A percentile compares a stretch with the other conserved stretches of the same genome.
Evolutionary conservation across 2,329 filamentous ascomycete species (phyloP).

Genomic region (Drechslerella dactyloides): DNA sequence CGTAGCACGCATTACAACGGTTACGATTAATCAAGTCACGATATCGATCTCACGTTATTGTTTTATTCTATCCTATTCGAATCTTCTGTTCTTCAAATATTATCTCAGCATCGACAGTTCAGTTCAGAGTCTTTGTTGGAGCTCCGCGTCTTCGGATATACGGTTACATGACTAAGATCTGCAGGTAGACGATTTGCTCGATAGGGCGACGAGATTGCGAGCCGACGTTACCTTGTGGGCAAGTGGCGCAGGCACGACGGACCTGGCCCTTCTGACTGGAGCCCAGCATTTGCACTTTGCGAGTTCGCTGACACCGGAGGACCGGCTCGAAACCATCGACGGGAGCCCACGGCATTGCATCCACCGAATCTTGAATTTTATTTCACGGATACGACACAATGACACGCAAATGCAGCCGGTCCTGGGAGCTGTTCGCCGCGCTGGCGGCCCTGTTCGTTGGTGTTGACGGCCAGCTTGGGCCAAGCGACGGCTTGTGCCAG

Average conservation of each 20-base stretch:
- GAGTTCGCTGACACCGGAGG: not conserved
- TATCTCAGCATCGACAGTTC: not conserved
- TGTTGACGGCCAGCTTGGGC: conserved; percentile 28
- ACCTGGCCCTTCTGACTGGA: not conserved
- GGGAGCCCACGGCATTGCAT: not conserved
- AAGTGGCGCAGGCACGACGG: not conserved
- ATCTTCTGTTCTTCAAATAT: no score
- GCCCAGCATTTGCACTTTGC: no score
- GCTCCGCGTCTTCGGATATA: no score
- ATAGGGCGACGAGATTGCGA: no score
- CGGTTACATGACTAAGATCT: not conserved
- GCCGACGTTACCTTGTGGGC: not conserved
- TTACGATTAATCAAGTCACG: no score
- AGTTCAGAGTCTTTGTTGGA: not conserved
- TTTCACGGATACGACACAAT: conserved; percentile 10
- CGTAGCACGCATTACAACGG: not conserved
- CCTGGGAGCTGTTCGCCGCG: conserved; percentile 43
- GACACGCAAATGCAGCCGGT: conserved; percentile 33
- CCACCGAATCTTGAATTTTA: not conserved
- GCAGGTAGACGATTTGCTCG: not conserved
- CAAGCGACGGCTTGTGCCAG: conserved; percentile 41
- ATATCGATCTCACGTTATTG: no score
- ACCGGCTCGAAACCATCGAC: not conserved
- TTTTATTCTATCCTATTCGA: not conserved
- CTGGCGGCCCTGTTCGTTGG: conserved; percentile 32